Evolutionary conservation across 306 rosid genomes (phyloP), one percentile per base, ranked within the genome.

Genomic region (Clitoria ternatea): DNA sequence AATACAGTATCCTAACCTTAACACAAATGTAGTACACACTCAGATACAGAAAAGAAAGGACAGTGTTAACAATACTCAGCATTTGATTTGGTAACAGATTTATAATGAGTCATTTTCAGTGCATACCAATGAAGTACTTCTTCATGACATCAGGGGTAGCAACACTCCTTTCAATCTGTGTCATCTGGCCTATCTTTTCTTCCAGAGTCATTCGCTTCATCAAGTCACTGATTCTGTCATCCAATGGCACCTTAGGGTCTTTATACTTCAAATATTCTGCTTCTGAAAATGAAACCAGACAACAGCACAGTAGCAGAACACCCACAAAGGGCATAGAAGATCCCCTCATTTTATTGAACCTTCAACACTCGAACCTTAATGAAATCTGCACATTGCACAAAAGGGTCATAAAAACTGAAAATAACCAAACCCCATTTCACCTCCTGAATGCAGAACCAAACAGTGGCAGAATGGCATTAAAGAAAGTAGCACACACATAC

Each of bases 131-230:
- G 70, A 84, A 89, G 80, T 87, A 87, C 48, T 89, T 83, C 79
- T 73, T 82, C 77, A 90, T 74, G 1, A 67, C 94, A 7, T 90
- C 92, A 0, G 89, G 71, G 42, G 96, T 84, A 0, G 96, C 96
- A 39, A 84, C 84, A 7, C 0, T 0, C 61, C 98, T 89, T 67
- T 94, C 98, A 70, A 94, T 59, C 89, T 94, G 98, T 13, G 73
- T 78, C 98, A 94, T 94, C 69, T 94, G 97, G 33, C 98, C 98
- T 37, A 94, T 87, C 83, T 94, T 94, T 52, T 94, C 97, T 7
- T 73, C 92, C 0, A 88, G 77, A 2, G 89, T 84, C 98, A 93
- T 93, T 65, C 88, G 64, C 0, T 56, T 71, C 55, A 90, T 8
- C 53, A 94, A 89, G 70, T 94, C 96, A 22, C 18, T 77, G 85